Base-by-base conservation (phyloP, 1,139 yeast species). In the Schizosaccharomyces versatilis region DNA sequence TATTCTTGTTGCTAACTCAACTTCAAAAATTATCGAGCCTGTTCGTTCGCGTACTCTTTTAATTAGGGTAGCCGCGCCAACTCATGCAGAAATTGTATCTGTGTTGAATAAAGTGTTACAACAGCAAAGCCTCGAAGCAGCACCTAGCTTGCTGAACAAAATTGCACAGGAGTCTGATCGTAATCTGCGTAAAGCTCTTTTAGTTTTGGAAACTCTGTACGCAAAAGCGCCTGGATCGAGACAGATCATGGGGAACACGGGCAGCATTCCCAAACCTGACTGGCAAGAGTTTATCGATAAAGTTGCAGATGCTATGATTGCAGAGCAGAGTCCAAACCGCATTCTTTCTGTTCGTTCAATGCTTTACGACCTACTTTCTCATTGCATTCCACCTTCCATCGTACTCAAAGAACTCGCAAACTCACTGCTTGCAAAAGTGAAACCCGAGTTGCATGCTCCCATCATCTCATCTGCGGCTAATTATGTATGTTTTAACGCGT, bases 11-110 rank as follows among this genome's bases (percentile, higher is more conserved):
- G 84, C 95, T 62, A 90, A 84, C 65, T 78, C 95, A 7, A 84
- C 94, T 38, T 84, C 95, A 38, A 84, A 84, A 61, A 86, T 90
- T 58, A 90, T 90, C 60, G 81, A 88, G 1, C 99, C 99, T 3
- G 90, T 90, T 59, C 82, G 84, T 62, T 86, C 97, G 38, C 81
- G 99, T 70, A 86, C 96, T 12, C 70, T 93, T 58, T 71, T 88
- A 60, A 76, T 90, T 14, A 76, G 98, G 61, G 79, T 86, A 6
- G 84, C 96, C 1, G 81, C 95, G 6, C 98, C 99, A 0, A 65
- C 77, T 0, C 63, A 66, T 1, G 69, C 68, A 0, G 94, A 85
- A 52, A 76, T 82, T 36, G 64, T 73, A 1, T 59, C 59, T 0
- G 80, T 84, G 0, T 71, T 90, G 60, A 64, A 65, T 8, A 67